Percentiles rank a stretch among this genome's conserved stretches.
Conservation (phyloP, 169 alveolate genomes). For the Cyclospora cayetanensis region DNA sequence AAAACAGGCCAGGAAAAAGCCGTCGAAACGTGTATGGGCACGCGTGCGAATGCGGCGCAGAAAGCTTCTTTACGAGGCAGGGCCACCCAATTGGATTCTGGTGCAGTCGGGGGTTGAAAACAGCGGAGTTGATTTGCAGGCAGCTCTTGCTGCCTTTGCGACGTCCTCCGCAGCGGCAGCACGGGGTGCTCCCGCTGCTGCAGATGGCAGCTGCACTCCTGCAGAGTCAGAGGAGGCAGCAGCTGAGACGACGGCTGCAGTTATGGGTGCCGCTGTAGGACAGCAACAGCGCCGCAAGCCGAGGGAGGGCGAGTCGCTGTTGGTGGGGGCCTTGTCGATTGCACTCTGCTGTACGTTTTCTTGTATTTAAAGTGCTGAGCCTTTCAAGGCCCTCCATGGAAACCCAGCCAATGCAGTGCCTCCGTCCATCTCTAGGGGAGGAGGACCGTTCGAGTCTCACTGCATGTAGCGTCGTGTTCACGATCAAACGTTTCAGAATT, state of each 20-base stretch:
- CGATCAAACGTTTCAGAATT: not conserved
- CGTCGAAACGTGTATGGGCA: too few relatives aligned
- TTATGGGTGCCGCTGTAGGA: not conserved
- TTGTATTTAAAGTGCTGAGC: too few relatives aligned
- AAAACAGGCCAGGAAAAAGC: too few relatives aligned
- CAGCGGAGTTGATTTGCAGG: not conserved
- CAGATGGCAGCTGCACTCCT: not conserved
- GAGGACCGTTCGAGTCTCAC: not conserved
- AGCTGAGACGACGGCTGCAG: not conserved
- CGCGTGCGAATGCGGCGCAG: too few relatives aligned
- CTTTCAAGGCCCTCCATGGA: not conserved
- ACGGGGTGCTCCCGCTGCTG: not conserved
- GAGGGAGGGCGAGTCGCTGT: not conserved
- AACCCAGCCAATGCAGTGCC: not conserved
- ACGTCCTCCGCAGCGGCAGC: not conserved
- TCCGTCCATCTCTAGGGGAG: not conserved
- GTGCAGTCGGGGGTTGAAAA: not conserved
- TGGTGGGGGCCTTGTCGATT: not conserved
- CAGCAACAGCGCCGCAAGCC: not conserved
- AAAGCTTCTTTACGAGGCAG: not conserved
- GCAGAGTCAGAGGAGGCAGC: not conserved
- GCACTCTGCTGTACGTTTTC: not conserved
- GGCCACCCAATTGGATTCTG: not conserved
- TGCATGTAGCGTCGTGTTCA: not conserved
- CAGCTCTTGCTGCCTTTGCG: not conserved